These are phyloP conservation scores for Gracilaria domingensis DNA, from an alignment of 23 red algal species.

Conservation along the genomic window DNA sequence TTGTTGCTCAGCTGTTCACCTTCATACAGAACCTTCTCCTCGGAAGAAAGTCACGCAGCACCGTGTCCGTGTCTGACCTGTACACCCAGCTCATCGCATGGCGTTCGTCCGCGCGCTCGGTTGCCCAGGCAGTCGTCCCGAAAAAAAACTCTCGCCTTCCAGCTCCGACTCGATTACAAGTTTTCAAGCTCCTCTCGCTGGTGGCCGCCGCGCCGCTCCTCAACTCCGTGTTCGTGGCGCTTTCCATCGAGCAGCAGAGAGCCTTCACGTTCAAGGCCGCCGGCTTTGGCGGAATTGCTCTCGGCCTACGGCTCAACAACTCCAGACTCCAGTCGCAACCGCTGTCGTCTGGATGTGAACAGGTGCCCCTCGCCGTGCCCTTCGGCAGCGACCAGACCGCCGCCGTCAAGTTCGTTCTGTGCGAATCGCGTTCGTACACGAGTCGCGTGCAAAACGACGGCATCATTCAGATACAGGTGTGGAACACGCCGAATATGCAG, in stretches of 20 bases:
- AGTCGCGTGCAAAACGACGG: background rate
- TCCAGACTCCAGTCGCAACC: background rate
- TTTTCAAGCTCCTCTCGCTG: background rate
- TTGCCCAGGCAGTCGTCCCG: background rate
- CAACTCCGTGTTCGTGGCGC: background rate
- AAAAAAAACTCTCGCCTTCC: background rate
- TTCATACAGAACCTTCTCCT: background rate
- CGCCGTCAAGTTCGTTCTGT: background rate
- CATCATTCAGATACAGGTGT: background rate
- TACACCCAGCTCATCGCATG: background rate
- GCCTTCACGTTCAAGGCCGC: background rate
- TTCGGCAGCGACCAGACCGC: background rate
- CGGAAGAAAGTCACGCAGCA: background rate
- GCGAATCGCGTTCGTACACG: background rate
- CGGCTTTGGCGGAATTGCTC: conserved; percentile 8
- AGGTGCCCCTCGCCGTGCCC: background rate
- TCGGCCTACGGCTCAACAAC: background rate
- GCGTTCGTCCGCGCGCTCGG: background rate
- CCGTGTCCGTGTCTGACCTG: background rate
- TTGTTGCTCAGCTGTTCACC: background rate
- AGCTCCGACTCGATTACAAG: background rate
- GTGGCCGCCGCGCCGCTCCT: background rate
- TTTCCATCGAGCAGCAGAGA: background rate
- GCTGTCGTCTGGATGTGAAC: background rate
- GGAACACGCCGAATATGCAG: background rate